Base-by-base conservation (phyloP, 176 grass and related monocot species). In the Ampelocalamus luodianensis region DNA sequence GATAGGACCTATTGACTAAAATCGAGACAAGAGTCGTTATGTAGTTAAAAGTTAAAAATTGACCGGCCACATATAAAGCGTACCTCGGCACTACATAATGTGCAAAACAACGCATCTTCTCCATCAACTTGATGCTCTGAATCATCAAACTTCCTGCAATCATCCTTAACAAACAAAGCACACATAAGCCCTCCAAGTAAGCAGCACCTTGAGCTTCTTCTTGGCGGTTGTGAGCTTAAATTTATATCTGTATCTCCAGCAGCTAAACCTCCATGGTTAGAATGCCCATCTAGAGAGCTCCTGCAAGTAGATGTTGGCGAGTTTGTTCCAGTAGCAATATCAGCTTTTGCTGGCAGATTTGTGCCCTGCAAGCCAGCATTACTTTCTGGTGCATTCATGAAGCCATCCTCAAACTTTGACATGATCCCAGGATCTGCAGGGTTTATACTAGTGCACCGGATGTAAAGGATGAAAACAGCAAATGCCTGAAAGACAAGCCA, bases 381-480 rank as follows among this genome's bases (percentile, higher is more conserved):
- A 76, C 48, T 79, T 86, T 77, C 74, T 42, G 84, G 81, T 39
- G 85, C 83, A 63, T 89, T 70, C 44, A 85, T 83, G 63, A 91
- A 82, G 69, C 79, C 82, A 77, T 85, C 68, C 8, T 89, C 86
- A 27, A 91, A 97, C 86, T 76, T 94, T 37, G 86, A 87, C 92
- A 97, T 92, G 65, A 97, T 97, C 70, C 90, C 95, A 80, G 86
- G 81, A 91, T 94, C 92, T 56, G 95, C 95, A 65, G 95, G 90
- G 81, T 97, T 97, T 86, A 97, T 97, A 54, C 78, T 93, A 61
- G 95, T 94, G 78, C 95, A 97, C 13, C 95, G 95, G 46, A 97
- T 89, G 24, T 92, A 94, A 76, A 97, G 92, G 64, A 94, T 81
- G 90, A 91, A 89, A 75, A 97, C 95, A 63, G 78, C 83, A 71